Evolutionary conservation across 164 flowering plant genomes (phyloP), one percentile per base, ranked within the genome.

Genomic region (Saururus chinensis): DNA sequence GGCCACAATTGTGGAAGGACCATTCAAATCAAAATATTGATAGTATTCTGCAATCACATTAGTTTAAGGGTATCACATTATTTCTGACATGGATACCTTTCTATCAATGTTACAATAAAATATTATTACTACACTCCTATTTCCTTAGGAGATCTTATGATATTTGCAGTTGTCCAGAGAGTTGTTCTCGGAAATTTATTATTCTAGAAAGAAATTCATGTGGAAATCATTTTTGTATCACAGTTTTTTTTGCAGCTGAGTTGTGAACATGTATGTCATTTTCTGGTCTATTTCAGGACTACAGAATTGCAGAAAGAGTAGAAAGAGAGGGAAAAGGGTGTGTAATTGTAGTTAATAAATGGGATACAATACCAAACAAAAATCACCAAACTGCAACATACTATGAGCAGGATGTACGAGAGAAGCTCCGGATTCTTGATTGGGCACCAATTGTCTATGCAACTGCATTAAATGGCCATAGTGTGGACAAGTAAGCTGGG

Each of bases 361-460:
- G 99, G 99, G 99, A 95, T 64, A 95, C 99, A 0, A 87, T 95
- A 69, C 97, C 96, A 42, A 80, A 95, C 58, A 95, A 95, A 72
- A 84, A 83, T 54, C 87, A 85, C 71, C 83, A 95, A 67, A 85
- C 97, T 24, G 83, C 95, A 60, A 69, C 74, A 61, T 71, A 79
- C 64, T 95, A 95, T 63, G 97, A 89, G 77, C 82, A 91, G 68
- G 99, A 95, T 82, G 96, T 95, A 35, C 81, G 99, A 66, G 82
- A 76, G 69, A 95, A 89, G 81, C 86, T 95, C 21, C 93, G 96
- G 0, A 63, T 54, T 71, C 96, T 95, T 71, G 76, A 75, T 64
- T 95, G 99, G 97, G 99, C 99, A 56, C 99, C 99, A 62, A 80
- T 95, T 69, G 99, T 89, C 62, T 95, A 95, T 78, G 84, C 97